Evolutionary conservation across 2,329 filamentous ascomycete genomes (phyloP), one percentile per base, ranked within the genome.

Genomic region (Diaporthe sp.): DNA sequence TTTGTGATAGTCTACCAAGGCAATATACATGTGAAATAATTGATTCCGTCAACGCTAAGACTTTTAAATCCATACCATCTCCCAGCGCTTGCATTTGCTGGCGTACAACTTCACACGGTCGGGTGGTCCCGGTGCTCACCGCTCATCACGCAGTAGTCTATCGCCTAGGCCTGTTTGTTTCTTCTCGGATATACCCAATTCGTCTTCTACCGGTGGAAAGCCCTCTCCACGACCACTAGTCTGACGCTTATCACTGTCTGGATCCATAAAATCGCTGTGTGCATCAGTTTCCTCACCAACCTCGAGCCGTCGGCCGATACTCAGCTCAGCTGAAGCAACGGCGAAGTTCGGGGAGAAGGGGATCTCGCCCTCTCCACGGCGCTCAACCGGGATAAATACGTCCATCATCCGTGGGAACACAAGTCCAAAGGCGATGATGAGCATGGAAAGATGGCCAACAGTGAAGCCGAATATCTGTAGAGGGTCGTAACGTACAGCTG

Each of bases 251-350:
- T 22, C 8, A 34, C 60, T n/a, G 7, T 7, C 15, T 3, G 15
- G 60, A 9, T 65, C 42, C 25, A 65, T 17, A 31, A 12, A n/a
- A 4, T 65, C 15, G 15, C 42, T 65, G 25, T 39, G 60, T 31
- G 60, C 60, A 31, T 65, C 60, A 1, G 60, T 65, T 7, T 65
- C 39, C 60, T 34, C 39, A 6, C 60, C 60, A 34, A 31, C 10
- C 42, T 47, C 60, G 3, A 65, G 39, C 28, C 25, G 25, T 25
- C 15, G 60, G 17, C 60, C 60, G 15, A 31, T 34, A 15, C 60
- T 65, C 4, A 65, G 42, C 4, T 65, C 60, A 65, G 60, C 42
- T 13, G 60, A 65, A 12, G 60, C 60, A 22, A 65, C 60, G 7
- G 60, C 60, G 7, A 65, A 39, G 9, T 65, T 65, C 17, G 60